Base-by-base conservation (phyloP, 164 flowering plant genomes). In the Magnolia officinalis region DNA sequence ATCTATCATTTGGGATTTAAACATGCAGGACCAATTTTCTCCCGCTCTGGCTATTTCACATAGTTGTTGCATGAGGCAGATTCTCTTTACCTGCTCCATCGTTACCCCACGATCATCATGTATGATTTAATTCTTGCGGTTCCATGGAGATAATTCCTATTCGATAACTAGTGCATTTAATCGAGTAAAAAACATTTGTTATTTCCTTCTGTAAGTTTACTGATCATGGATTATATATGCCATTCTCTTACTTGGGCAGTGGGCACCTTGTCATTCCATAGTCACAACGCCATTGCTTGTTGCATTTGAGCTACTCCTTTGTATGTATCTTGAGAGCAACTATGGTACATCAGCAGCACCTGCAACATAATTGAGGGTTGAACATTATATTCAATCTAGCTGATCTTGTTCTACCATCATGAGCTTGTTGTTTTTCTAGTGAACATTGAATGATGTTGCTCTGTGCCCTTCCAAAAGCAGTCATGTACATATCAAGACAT, bases 181-280 rank as follows among this genome's bases (percentile, higher is more conserved):
- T 13, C 4, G 61, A 78, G 24, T 26, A 26, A 75, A 1, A 65
- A 65, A 65, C 64, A 16, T 61, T 19, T 20, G 18, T 19, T 16
- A 8, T 16, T 61, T 26, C 29, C 29, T 26, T 26, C 59, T 14
- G 14, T 52, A 52, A 52, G 59, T 52, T 8, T 52, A 52, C 59
- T 52, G 59, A 8, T 52, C 14, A 52, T 14, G 10, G 14, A 52
- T 52, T 52, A 52, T 52, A 14, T 52, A 14, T 14, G 59, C 59
- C 29, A 26, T 8, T 52, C 59, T 52, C 70, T 31, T 75, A 82
- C 65, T 76, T 85, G 59, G 59, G 59, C 88, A 92, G 98, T 94
- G 98, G 98, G 98, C 98, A 75, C 98, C 98, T 8, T 94, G 97
- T 80, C 97, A 94, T 87, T 89, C 97, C 19, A 80, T 94, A 71